A percentile compares a stretch with the other conserved stretches of the same genome.
These are phyloP conservation scores for Pseudogymnoascus verrucosus DNA, from an alignment of 2,329 filamentous ascomycete genomes.

Conservation along the genomic window DNA sequence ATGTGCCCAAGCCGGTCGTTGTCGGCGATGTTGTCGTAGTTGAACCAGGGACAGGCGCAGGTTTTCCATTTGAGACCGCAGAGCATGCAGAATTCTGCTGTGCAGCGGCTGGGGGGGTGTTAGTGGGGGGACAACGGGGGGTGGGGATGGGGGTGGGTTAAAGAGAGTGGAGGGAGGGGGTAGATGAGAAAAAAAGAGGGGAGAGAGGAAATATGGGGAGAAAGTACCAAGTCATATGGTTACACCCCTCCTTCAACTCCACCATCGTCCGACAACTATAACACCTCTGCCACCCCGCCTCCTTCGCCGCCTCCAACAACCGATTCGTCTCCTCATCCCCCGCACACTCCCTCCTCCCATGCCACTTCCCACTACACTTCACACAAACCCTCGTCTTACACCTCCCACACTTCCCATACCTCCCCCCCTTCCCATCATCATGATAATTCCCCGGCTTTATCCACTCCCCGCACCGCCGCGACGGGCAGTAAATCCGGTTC, in stretches of 20 bases:
- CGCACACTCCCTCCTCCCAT: constrained; percentile 61
- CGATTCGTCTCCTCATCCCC: constrained; percentile 58
- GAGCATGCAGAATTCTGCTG: constrained; percentile 79
- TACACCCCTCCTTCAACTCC: constrained; percentile 74
- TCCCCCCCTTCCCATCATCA: constrained; percentile 39
- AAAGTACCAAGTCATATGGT: constrained; percentile 78
- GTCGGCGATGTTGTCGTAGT: constrained; percentile 48
- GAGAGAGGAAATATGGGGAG: not conserved
- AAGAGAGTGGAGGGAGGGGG: too few species aligned
- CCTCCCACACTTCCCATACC: constrained; percentile 59
- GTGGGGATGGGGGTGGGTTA: not conserved
- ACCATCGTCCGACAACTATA: constrained; percentile 66
- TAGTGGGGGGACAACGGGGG: constrained; percentile 10
- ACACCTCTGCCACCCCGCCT: constrained; percentile 68
- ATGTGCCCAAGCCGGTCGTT: constrained; percentile 48
- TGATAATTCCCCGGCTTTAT: constrained; percentile 66
- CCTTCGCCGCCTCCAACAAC: constrained; percentile 56
- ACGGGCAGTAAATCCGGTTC: constrained; percentile 72
- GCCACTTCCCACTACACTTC: constrained; percentile 66
- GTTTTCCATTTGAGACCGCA: constrained; percentile 77
- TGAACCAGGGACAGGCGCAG: constrained; percentile 77
- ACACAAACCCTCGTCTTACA: constrained; percentile 71
- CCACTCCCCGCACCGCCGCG: constrained; percentile 65
- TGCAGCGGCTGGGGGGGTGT: constrained; percentile 53
- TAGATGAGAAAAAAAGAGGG: too few species aligned